Evolutionary conservation across 768 basidiomycete species (phyloP).

Genomic region (Amylocystis lapponica): DNA sequence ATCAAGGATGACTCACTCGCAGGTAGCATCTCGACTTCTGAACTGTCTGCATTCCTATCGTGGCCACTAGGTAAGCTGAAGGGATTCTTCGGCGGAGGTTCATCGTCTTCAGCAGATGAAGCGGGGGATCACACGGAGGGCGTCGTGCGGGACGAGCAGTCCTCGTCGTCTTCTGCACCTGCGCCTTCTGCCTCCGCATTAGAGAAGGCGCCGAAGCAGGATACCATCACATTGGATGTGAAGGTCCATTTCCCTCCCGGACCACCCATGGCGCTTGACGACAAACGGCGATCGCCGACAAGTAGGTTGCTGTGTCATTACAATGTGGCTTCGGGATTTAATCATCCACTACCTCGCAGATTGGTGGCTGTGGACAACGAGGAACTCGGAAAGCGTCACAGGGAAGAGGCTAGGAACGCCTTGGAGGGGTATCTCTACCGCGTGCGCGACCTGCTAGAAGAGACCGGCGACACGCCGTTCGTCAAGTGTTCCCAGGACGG

Average conservation of each 20-base stretch:
- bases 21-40: slow-evolving; percentile 37
- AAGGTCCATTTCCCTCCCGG: slow-evolving; percentile 58
- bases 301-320: slow-evolving; percentile 14
- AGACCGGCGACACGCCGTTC: slow-evolving; percentile 62
- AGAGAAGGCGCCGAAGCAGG: slow-evolving; percentile 29
- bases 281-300: slow-evolving; percentile 78
- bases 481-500: slow-evolving; percentile 72
- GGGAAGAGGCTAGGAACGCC: slow-evolving; percentile 86
- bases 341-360: slow-evolving; percentile 33
- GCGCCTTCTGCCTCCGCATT: slow-evolving; percentile 29
- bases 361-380: slow-evolving; percentile 72
- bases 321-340: too few relatives aligned
- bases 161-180: slow-evolving; percentile 18
- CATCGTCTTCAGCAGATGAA: slow-evolving; percentile 31
- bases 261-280: slow-evolving; percentile 68
- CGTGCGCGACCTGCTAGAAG: slow-evolving; percentile 75
- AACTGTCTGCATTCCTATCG: not conserved
- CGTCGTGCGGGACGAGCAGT: slow-evolving; percentile 16
- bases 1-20: slow-evolving; percentile 75
- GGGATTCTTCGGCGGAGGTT: slow-evolving; percentile 70
- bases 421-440: slow-evolving; percentile 94
- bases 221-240: slow-evolving; percentile 65
- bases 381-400: slow-evolving; percentile 69
- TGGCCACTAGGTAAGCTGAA: slow-evolving; percentile 70
- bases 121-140: slow-evolving; percentile 31